Evolutionary conservation across 2,329 filamentous ascomycete species (phyloP).

Genomic region (Domatiomyces globalis): DNA sequence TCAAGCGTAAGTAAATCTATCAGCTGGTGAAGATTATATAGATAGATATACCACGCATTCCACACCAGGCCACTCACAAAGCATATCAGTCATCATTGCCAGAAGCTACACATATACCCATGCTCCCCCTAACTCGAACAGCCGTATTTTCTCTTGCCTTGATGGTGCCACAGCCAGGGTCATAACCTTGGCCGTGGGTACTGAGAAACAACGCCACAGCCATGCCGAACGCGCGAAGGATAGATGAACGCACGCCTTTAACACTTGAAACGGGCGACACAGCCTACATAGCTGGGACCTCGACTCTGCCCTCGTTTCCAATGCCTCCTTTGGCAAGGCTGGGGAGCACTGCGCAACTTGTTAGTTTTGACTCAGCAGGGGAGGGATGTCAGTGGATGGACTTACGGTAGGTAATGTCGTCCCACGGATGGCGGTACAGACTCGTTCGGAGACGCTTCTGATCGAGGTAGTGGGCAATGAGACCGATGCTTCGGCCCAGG

Average conservation of each 20-base stretch:
- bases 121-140: background rate
- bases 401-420: constrained; percentile 71
- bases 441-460: constrained; percentile 98
- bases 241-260: background rate
- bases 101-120: background rate
- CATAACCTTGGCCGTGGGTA: background rate
- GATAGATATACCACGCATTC: background rate
- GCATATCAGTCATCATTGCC: background rate
- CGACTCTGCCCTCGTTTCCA: constrained; percentile 72
- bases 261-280: background rate
- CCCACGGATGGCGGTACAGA: constrained; percentile 98
- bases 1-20: background rate
- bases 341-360: constrained; percentile 45
- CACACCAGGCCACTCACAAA: background rate
- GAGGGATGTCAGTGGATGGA: background rate
- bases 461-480: constrained; percentile 99
- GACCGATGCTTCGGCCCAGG: constrained; percentile 87
- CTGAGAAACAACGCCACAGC: background rate
- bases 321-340: constrained; percentile 56
- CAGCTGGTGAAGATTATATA: background rate
- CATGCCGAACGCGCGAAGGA: background rate
- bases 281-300: constrained; percentile 42
- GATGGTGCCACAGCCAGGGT: background rate
- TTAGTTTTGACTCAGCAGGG: background rate
- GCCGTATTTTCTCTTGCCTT: background rate